These are phyloP conservation scores for Camelina laxa DNA, from an alignment of 345 rosid genomes.

Conservation along the genomic window DNA sequence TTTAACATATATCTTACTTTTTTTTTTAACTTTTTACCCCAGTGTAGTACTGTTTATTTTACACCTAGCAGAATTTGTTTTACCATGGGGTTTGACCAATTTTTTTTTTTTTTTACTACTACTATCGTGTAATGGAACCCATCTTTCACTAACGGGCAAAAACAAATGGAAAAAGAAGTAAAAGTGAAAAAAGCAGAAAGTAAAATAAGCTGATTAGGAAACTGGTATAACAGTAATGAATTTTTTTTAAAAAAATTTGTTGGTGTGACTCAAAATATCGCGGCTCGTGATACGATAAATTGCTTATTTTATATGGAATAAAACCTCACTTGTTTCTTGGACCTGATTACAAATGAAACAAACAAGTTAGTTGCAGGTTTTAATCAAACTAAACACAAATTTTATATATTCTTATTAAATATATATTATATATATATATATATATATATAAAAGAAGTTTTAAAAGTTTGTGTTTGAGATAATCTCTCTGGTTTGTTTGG, in stretches of 20 bases:
- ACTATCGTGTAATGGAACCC: neutral
- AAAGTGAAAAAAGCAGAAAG: neutral
- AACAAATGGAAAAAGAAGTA: neutral
- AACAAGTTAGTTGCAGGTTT: conserved; percentile 30
- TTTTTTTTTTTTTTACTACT: neutral
- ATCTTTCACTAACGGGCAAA: neutral
- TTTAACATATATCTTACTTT: neutral
- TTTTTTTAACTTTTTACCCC: neutral
- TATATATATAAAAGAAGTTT: neutral
- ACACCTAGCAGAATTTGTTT: neutral
- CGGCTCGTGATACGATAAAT: conserved; percentile 33
- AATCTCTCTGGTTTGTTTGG: conserved; percentile 41
- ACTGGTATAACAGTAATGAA: neutral
- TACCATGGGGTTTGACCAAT: neutral
- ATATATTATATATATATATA: neutral
- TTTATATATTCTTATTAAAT: neutral
- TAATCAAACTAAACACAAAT: neutral
- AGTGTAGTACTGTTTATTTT: neutral
- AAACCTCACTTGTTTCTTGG: conserved; percentile 2
- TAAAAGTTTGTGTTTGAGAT: conserved; percentile 33
- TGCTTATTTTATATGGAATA: neutral
- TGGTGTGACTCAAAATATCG: neutral
- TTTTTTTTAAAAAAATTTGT: neutral
- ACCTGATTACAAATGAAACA: conserved; percentile 21
- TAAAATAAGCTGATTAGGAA: neutral